Conservation (phyloP, 2,329 filamentous ascomycete genomes). For the Colletotrichum cuscutae region DNA sequence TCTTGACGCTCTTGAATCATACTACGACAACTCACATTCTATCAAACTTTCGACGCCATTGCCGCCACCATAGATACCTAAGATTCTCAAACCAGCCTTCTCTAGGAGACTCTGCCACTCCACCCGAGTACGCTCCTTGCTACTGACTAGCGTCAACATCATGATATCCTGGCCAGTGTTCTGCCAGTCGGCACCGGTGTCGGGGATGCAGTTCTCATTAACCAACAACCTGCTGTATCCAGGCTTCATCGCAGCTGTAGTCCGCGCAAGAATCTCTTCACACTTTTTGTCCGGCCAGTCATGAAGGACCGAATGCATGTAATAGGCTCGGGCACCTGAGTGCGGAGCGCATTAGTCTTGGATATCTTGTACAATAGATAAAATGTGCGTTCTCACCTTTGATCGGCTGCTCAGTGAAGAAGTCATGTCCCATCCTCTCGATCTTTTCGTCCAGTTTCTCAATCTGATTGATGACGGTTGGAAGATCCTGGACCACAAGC, state of each 20-base stretch:
- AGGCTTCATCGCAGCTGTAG: conserved; percentile 46
- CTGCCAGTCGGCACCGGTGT: conserved; percentile 47
- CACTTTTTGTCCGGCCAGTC: conserved; percentile 46
- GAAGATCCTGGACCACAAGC: conserved; percentile 60
- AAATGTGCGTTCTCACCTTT: conserved; percentile 42
- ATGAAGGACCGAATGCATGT: conserved; percentile 40
- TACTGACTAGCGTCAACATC: conserved; percentile 47
- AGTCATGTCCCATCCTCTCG: conserved; percentile 54
- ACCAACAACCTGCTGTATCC: conserved; percentile 48
- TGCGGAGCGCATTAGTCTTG: neutral
- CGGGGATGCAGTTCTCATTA: conserved; percentile 46
- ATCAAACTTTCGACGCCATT: neutral
- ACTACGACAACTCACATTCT: neutral
- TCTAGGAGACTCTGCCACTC: conserved; percentile 48
- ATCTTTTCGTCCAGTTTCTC: conserved; percentile 43
- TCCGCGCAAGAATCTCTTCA: conserved; percentile 43
- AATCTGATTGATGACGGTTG: conserved; percentile 49
- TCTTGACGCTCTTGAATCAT: neutral
- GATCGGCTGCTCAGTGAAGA: conserved; percentile 56
- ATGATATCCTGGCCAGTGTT: conserved; percentile 50
- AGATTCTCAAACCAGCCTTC: conserved; percentile 43
- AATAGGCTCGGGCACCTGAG: conserved; percentile 33
- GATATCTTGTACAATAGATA: neutral
- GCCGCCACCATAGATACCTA: conserved; percentile 23
- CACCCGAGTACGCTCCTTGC: conserved; percentile 47